Conservation (phyloP, 2,329 filamentous ascomycete genomes). For the Byssochlamys sp. region DNA sequence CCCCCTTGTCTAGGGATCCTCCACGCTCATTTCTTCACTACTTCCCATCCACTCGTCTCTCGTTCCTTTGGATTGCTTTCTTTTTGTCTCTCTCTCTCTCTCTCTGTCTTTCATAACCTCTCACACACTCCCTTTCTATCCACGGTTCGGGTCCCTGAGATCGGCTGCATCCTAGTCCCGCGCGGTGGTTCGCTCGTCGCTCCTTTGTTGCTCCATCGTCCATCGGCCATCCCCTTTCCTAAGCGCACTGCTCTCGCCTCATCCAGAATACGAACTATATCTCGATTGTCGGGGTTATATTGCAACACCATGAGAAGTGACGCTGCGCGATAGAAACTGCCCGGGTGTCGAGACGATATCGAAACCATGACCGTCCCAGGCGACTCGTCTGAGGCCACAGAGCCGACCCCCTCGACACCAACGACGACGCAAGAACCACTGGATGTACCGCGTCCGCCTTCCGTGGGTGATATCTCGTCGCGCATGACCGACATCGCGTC, state of each 20-base stretch:
- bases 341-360: neutral
- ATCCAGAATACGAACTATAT: neutral
- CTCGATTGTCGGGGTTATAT: neutral
- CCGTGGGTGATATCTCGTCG: constrained; percentile 50
- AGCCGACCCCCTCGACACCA: constrained; percentile 17
- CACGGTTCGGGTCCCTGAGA: neutral
- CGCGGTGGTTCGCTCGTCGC: neutral
- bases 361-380: constrained; percentile 15
- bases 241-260: neutral
- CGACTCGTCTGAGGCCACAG: constrained; percentile 30
- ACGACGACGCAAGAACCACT: constrained; percentile 34
- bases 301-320: neutral
- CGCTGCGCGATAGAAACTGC: neutral
- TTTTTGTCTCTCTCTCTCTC: neutral
- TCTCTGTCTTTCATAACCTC: neutral
- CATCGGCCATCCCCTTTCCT: neutral
- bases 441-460: constrained; percentile 43
- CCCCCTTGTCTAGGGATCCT: neutral
- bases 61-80: neutral
- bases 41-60: neutral
- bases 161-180: neutral
- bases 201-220: neutral
- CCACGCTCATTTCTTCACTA: neutral
- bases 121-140: neutral
- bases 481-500: constrained; percentile 57